These are phyloP conservation scores for Hamamelis virginiana DNA, from an alignment of 164 flowering plant species.

Conservation along the genomic window DNA sequence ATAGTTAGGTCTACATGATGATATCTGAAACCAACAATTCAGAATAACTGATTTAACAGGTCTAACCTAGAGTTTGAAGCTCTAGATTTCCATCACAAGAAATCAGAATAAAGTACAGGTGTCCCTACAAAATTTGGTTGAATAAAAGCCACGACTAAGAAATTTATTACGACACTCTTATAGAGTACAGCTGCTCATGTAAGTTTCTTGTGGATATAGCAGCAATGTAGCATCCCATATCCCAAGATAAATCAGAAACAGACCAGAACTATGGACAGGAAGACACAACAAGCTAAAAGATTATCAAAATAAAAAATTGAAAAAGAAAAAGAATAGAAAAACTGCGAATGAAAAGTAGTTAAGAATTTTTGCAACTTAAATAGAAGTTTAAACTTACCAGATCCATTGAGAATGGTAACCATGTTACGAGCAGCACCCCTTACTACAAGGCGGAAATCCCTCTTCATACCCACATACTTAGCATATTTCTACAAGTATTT, in stretches of 20 bases:
- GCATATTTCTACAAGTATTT: conserved; percentile 77
- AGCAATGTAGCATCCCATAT: background rate
- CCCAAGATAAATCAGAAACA: background rate
- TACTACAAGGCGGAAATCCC: conserved; percentile 94
- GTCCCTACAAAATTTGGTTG: background rate
- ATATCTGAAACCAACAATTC: background rate
- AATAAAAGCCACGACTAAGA: background rate
- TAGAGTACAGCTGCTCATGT: background rate
- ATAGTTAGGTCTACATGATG: background rate
- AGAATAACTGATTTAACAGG: too few species aligned
- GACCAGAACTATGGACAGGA: background rate
- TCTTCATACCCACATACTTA: conserved; percentile 88
- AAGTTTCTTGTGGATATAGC: background rate
- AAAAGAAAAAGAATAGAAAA: background rate
- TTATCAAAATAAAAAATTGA: background rate
- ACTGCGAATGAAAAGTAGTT: background rate
- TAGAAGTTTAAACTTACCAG: conserved; percentile 48
- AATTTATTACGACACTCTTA: background rate
- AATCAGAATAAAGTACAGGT: background rate
- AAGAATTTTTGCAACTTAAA: background rate
- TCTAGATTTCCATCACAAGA: background rate
- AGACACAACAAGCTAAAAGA: background rate
- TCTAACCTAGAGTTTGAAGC: too few species aligned
- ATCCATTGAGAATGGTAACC: conserved; percentile 82
- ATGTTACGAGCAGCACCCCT: conserved; percentile 98